phyloP scores from a whole-genome alignment of 345 rosid species.

The Gossypium mustelinum region DNA sequence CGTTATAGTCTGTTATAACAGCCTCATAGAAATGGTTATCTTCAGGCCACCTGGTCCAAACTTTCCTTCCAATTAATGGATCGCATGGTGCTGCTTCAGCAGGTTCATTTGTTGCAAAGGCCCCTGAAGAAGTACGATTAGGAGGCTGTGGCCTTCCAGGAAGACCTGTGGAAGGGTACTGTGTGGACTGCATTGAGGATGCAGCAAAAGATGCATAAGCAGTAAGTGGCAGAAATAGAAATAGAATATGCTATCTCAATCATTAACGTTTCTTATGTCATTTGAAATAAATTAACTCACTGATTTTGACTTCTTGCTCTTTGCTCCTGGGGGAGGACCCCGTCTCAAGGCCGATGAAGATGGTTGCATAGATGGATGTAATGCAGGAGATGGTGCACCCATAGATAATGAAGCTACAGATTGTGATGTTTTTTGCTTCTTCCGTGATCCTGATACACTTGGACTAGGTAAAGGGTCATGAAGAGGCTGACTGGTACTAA shows the following conservation, averaged over 20 bases:
- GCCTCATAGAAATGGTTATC: slow-evolving; percentile 4
- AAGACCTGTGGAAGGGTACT: slow-evolving; percentile 61
- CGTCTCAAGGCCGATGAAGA: slow-evolving; percentile 69
- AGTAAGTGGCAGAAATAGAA: slow-evolving; percentile 6
- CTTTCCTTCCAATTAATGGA: slow-evolving; percentile 38
- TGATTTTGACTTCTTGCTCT: slow-evolving; percentile 75
- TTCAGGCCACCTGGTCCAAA: slow-evolving; percentile 1
- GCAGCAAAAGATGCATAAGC: slow-evolving; percentile 27
- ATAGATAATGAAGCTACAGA: slow-evolving; percentile 72
- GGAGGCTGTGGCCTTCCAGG: slow-evolving; percentile 64
- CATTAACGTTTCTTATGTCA: background rate
- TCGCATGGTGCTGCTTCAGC: slow-evolving; percentile 60
- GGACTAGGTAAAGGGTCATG: slow-evolving; percentile 76
- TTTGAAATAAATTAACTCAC: slow-evolving; percentile 44
- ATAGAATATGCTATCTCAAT: background rate
- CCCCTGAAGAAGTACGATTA: slow-evolving; percentile 39
- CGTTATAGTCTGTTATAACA: background rate
- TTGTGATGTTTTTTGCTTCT: slow-evolving; percentile 80
- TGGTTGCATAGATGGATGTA: slow-evolving; percentile 74
- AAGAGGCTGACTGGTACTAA: slow-evolving; percentile 52
- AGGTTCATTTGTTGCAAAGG: slow-evolving; percentile 54
- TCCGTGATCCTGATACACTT: slow-evolving; percentile 77
- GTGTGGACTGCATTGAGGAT: slow-evolving; percentile 49
- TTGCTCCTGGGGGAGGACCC: slow-evolving; percentile 66
- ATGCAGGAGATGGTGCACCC: slow-evolving; percentile 72